Evolutionary conservation across 108 stramenopile species (phyloP).

Genomic region (Fistulifera pelliculosa): DNA sequence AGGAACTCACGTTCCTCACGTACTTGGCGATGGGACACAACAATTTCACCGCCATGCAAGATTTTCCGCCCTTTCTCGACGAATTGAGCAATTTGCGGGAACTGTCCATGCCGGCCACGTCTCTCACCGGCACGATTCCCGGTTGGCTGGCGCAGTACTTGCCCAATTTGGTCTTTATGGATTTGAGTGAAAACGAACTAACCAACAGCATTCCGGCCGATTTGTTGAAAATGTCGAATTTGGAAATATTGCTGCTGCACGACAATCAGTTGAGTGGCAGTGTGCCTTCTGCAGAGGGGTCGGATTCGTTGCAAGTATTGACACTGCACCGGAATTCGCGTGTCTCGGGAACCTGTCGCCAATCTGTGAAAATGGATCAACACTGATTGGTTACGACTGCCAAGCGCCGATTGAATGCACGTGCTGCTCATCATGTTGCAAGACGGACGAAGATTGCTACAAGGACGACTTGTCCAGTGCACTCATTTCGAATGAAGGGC

Average conservation of each 20-base stretch:
- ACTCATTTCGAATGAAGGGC: slow-evolving; percentile 15
- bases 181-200: slow-evolving; percentile 29
- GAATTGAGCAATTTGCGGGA: slow-evolving; percentile 21
- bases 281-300: slow-evolving; percentile 14
- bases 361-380: slow-evolving; percentile 10
- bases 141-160: slow-evolving; percentile 17
- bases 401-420: neutral
- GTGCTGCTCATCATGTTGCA: slow-evolving; percentile 29
- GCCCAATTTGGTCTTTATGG: slow-evolving; percentile 21
- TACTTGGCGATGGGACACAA: slow-evolving; percentile 14
- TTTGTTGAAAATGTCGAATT: slow-evolving; percentile 7
- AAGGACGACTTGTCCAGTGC: slow-evolving; percentile 12
- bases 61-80: slow-evolving; percentile 10
- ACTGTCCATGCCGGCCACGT: slow-evolving; percentile 22
- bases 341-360: slow-evolving; percentile 11
- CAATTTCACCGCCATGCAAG: neutral
- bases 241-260: slow-evolving; percentile 22
- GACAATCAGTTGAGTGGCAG: slow-evolving; percentile 32
- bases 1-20: slow-evolving; percentile 11
- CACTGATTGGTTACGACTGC: slow-evolving; percentile 25
- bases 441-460: slow-evolving; percentile 16
- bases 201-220: slow-evolving; percentile 16
- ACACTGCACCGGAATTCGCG: slow-evolving; percentile 17
- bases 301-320: slow-evolving; percentile 13
- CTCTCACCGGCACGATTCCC: slow-evolving; percentile 26